Evolutionary conservation across 345 rosid genomes (phyloP), one percentile per base, ranked within the genome.

Genomic region (Erucastrum elatum): DNA sequence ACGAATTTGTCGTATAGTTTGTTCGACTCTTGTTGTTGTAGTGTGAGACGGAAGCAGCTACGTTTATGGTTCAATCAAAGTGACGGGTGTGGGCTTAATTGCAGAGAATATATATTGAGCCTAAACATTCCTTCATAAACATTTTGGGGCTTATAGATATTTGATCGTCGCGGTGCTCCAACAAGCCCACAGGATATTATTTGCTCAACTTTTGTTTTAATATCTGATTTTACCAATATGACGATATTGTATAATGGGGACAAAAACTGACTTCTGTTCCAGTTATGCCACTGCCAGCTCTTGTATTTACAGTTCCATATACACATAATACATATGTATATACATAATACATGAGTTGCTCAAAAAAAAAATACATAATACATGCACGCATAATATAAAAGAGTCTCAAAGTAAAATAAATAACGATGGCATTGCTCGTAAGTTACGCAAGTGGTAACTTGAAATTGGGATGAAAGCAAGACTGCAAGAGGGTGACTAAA

Each of bases 391-490:
- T 21, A 21, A 21, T 21, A 21, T 21, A 21, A 21, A 21, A 21
- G 21, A 29, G 31, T 29, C 31, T 29, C 31, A 29, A 46, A 15
- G 16, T 16, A 53, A 35, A 55, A 65, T 78, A 74, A 73, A 66
- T 79, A 78, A 79, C 82, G 70, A 67, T 46, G 67, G 74, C 82
- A 79, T 79, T 79, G 67, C 82, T 73, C 77, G 29, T 5, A 79
- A 67, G 82, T 67, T 79, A 79, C 82, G 82, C 68, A 79, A 79
- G 70, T 11, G 70, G 58, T 79, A 68, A 49, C 82, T 79, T 79
- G 68, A 16, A 67, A 73, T 73, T 73, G 64, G 59, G 64, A 79
- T 16, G 67, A 67, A 78, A 79, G 78, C 74, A 66, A 79, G 67
- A 67, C 72, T 73, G 78, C 74, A 66, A 79, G 78, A 66, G 62